A percentile compares a stretch with the other conserved stretches of the same genome.
Conservation (phyloP, 1,284 basidiomycete species). For the Cryptococcus wingfieldii region DNA sequence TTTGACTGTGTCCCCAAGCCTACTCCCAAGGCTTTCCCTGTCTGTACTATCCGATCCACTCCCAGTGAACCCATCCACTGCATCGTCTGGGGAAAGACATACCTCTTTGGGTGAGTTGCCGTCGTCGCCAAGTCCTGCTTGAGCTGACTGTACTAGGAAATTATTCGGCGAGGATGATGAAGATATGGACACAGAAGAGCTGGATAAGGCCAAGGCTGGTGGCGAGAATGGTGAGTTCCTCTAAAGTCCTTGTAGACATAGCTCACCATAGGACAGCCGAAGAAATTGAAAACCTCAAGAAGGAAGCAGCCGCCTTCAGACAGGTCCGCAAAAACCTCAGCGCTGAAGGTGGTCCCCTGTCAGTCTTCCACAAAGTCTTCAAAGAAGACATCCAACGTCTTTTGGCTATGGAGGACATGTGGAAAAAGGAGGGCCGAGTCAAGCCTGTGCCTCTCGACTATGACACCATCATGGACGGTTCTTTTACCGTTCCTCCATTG, state of each 20-base stretch:
- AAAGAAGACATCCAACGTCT: conserved; percentile 81
- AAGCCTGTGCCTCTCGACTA: conserved; percentile 81
- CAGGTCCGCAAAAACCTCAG: conserved; percentile 59
- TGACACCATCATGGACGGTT: conserved; percentile 61
- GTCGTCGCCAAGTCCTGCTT: background rate
- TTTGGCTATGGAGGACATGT: conserved; percentile 96
- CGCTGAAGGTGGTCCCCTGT: conserved; percentile 59
- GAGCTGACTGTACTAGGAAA: conserved; percentile 51
- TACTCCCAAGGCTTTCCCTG: conserved; percentile 89
- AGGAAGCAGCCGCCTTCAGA: conserved; percentile 84
- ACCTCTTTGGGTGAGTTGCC: conserved; percentile 77
- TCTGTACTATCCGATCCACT: conserved; percentile 97
- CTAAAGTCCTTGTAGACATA: background rate
- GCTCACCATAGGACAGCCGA: conserved; percentile 56
- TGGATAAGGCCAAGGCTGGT: conserved; percentile 56
- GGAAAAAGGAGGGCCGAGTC: conserved; percentile 67
- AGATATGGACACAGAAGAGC: conserved; percentile 48
- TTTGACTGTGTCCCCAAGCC: conserved; percentile 89
- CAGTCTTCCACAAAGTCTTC: conserved; percentile 90
- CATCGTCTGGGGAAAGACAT: conserved; percentile 98
- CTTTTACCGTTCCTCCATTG: conserved; percentile 54
- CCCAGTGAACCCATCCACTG: conserved; percentile 97
- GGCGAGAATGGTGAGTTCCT: conserved; percentile 64
- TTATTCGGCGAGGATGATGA: conserved; percentile 85
- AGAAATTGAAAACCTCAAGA: conserved; percentile 83